phyloP scores from a whole-genome alignment of 768 basidiomycete species.

The Termitomyces sp. region DNA sequence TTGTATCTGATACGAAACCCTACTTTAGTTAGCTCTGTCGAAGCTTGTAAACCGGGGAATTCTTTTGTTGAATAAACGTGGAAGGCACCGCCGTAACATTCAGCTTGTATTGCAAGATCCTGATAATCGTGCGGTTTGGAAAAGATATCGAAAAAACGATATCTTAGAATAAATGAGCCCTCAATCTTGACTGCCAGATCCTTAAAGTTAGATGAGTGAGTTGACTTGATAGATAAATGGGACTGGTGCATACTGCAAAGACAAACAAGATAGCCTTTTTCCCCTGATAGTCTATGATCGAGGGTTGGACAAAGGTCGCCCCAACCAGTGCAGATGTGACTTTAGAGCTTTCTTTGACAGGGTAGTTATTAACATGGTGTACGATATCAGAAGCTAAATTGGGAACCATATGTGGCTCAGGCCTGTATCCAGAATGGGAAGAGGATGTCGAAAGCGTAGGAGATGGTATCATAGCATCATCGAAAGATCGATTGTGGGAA shows the following conservation, averaged over 20 bases:
- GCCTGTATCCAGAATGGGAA: conserved; percentile 1
- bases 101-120: conserved; percentile 50
- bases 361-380: conserved; percentile 34
- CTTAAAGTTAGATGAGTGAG: conserved; percentile 26
- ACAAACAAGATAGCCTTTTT: conserved; percentile 56
- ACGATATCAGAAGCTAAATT: conserved; percentile 27
- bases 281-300: conserved; percentile 53
- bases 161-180: conserved; percentile 62
- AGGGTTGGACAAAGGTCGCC: conserved; percentile 56
- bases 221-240: background rate
- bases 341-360: conserved; percentile 47
- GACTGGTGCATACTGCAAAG: conserved; percentile 44
- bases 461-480: background rate
- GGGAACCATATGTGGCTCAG: conserved; percentile 13
- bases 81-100: conserved; percentile 62
- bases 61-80: conserved; percentile 69
- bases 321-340: conserved; percentile 54
- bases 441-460: conserved; percentile 6
- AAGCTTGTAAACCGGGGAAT: conserved; percentile 63
- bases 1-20: conserved; percentile 2
- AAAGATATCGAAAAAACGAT: conserved; percentile 62
- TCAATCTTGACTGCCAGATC: conserved; percentile 71
- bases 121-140: conserved; percentile 27
- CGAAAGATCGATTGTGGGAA: background rate
- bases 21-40: conserved; percentile 68